These are phyloP conservation scores for Podospora pseudoanserina DNA, from an alignment of 495 filamentous ascomycete genomes.

Conservation along the genomic window DNA sequence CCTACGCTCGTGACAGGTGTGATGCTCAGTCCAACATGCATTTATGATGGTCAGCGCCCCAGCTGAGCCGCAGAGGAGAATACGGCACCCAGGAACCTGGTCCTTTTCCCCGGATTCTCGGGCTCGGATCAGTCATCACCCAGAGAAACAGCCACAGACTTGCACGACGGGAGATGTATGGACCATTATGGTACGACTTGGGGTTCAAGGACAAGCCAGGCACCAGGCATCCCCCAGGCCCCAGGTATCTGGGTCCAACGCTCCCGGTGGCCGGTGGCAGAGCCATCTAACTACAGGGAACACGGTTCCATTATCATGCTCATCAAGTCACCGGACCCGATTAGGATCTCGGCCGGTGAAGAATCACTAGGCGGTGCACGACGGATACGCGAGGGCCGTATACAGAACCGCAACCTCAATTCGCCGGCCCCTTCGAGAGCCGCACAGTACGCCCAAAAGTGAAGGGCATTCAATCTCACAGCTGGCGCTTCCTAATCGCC, in stretches of 20 bases:
- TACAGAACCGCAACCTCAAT: neutral
- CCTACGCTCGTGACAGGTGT: neutral
- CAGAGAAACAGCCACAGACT: neutral
- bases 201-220: neutral
- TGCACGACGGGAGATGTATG: neutral
- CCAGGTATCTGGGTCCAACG: neutral
- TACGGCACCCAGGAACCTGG: neutral
- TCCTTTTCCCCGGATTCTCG: slow-evolving; percentile 2
- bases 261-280: neutral
- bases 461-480: neutral
- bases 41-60: neutral
- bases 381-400: neutral
- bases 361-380: neutral
- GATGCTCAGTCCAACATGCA: neutral
- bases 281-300: neutral
- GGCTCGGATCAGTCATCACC: slow-evolving; percentile 5
- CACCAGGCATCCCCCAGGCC: neutral
- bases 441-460: neutral
- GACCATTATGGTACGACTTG: neutral
- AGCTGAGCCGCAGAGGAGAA: neutral
- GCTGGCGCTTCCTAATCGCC: neutral
- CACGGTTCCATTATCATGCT: neutral
- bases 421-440: neutral
- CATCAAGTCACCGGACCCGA: neutral
- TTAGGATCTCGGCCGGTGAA: neutral